phyloP scores from a whole-genome alignment of 805 yeast genomes.

The Yamadazyma olivae region DNA sequence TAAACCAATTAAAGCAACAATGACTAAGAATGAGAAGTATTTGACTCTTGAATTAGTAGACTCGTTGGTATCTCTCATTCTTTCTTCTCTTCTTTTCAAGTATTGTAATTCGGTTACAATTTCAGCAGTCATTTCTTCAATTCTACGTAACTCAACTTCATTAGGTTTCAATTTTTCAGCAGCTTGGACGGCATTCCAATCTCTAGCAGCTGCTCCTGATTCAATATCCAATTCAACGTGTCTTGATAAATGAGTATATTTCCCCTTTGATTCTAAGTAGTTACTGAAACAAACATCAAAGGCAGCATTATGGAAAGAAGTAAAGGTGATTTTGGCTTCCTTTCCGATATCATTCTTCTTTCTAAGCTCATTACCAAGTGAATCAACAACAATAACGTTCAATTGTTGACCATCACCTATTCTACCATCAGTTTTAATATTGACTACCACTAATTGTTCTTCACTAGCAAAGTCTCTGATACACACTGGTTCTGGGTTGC shows the following conservation, averaged over 20 bases:
- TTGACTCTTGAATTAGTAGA: constrained; percentile 91
- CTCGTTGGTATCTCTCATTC: constrained; percentile 95
- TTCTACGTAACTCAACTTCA: constrained; percentile 83
- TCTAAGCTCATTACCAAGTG: constrained; percentile 77
- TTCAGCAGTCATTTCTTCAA: constrained; percentile 85
- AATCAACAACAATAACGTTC: constrained; percentile 65
- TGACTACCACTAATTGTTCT: constrained; percentile 85
- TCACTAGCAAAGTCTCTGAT: constrained; percentile 86
- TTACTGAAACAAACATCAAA: constrained; percentile 92
- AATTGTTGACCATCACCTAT: constrained; percentile 86
- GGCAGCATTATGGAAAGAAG: constrained; percentile 76
- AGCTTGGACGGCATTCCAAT: constrained; percentile 94
- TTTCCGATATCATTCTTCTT: constrained; percentile 78
- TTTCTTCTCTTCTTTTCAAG: constrained; percentile 82
- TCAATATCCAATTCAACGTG: constrained; percentile 88
- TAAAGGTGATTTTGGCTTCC: constrained; percentile 72
- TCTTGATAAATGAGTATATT: constrained; percentile 49
- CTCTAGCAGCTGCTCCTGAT: constrained; percentile 95
- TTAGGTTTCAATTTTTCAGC: constrained; percentile 90
- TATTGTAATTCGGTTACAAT: constrained; percentile 76
- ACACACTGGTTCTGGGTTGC: constrained; percentile 63
- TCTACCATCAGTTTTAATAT: constrained; percentile 68
- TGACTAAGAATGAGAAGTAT: constrained; percentile 72
- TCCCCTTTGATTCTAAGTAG: constrained; percentile 29
- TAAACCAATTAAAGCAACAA: constrained; percentile 66